These are phyloP conservation scores for Ustilago trichophora DNA, from an alignment of 1,284 basidiomycete species.

Conservation along the genomic window DNA sequence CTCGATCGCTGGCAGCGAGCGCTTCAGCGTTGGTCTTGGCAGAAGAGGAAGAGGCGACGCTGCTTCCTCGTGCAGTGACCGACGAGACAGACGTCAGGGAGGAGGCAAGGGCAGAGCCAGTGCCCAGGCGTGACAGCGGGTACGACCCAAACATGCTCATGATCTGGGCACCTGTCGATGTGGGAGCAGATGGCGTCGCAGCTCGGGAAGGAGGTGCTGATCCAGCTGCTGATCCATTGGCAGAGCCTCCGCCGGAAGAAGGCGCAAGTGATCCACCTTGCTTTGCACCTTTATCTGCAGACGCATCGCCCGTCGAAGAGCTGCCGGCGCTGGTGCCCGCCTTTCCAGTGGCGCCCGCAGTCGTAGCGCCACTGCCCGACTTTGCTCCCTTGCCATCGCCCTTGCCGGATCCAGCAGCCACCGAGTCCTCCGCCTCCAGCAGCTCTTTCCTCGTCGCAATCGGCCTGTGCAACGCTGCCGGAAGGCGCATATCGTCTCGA, in stretches of 20 bases:
- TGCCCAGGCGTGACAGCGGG: slow-evolving; percentile 52
- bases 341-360: neutral
- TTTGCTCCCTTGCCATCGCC: slow-evolving; percentile 4
- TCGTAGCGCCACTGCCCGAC: neutral
- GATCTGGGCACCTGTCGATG: slow-evolving; percentile 40
- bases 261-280: slow-evolving; percentile 1
- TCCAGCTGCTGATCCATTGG: slow-evolving; percentile 29
- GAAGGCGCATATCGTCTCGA: slow-evolving; percentile 22
- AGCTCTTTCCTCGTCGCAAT: slow-evolving; percentile 20
- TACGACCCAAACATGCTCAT: slow-evolving; percentile 59
- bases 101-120: slow-evolving; percentile 29
- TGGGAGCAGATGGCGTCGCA: slow-evolving; percentile 33
- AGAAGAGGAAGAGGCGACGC: slow-evolving; percentile 26
- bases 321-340: neutral
- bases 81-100: slow-evolving; percentile 52
- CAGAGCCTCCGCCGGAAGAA: slow-evolving; percentile 5
- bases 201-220: slow-evolving; percentile 32
- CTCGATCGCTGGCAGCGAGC: slow-evolving; percentile 26
- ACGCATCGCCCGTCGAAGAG: neutral
- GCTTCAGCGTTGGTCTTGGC: slow-evolving; percentile 42
- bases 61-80: slow-evolving; percentile 47
- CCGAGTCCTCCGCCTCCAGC: neutral
- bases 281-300: slow-evolving; percentile 8
- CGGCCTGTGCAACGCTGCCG: slow-evolving; percentile 25
- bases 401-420: neutral